Conservation (phyloP, 1,139 yeast species). For the Diutina ranongensis region DNA sequence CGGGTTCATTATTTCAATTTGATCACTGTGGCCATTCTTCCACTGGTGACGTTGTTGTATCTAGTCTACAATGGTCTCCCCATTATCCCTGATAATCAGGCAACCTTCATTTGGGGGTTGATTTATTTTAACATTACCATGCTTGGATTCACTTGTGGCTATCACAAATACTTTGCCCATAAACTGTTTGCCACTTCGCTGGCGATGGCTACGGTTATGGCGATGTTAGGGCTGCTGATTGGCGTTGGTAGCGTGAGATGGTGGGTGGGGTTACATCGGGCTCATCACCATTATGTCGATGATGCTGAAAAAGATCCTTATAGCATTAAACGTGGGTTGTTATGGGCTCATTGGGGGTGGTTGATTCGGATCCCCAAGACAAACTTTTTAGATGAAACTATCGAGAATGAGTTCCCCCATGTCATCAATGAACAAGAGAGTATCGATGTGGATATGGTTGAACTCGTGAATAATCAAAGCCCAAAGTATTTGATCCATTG, state of each 20-base stretch:
- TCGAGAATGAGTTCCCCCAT: constrained; percentile 33
- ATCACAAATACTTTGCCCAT: constrained; percentile 60
- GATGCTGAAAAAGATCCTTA: constrained; percentile 64
- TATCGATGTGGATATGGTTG: constrained; percentile 21
- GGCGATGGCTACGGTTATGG: background rate
- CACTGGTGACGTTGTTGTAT: constrained; percentile 17
- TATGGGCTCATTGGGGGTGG: constrained; percentile 60
- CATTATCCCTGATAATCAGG: constrained; percentile 13
- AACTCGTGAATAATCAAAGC: constrained; percentile 45
- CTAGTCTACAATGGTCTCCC: constrained; percentile 11
- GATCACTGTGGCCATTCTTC: constrained; percentile 23
- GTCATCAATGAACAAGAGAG: constrained; percentile 1
- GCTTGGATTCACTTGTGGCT: constrained; percentile 40
- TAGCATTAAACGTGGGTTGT: constrained; percentile 44
- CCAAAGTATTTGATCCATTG: constrained; percentile 33
- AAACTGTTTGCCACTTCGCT: constrained; percentile 31
- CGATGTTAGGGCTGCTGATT: constrained; percentile 41
- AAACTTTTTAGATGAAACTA: constrained; percentile 24
- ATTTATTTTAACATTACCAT: constrained; percentile 30
- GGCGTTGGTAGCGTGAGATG: constrained; percentile 52
- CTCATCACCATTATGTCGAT: constrained; percentile 55
- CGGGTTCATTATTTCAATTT: constrained; percentile 24
- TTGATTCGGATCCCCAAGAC: constrained; percentile 39
- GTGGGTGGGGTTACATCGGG: constrained; percentile 59
- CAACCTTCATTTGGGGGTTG: constrained; percentile 21